Conservation (phyloP, 306 rosid genomes). For the Inga oerstediana region DNA sequence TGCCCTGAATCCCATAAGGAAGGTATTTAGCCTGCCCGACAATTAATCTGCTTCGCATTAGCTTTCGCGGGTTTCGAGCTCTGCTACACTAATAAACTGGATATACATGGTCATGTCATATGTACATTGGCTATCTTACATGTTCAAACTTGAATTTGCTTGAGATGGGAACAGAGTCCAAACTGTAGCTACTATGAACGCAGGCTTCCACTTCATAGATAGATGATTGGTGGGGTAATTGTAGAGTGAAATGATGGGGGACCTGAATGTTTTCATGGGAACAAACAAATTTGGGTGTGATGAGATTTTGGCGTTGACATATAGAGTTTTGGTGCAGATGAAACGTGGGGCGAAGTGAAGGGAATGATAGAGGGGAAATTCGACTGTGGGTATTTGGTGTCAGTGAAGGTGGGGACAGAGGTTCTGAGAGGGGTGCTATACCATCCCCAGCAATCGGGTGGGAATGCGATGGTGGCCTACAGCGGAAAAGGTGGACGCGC, state of each 20-base stretch:
- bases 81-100: background rate
- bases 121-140: background rate
- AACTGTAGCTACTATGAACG: background rate
- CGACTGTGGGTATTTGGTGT: constrained; percentile 83
- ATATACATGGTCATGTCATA: background rate
- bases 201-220: background rate
- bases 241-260: background rate
- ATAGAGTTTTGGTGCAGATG: background rate
- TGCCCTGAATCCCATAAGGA: constrained; percentile 41
- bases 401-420: constrained; percentile 86
- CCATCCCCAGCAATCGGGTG: constrained; percentile 60
- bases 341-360: constrained; percentile 37
- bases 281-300: background rate
- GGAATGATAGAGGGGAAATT: constrained; percentile 91
- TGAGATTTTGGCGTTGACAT: background rate
- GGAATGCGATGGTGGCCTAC: constrained; percentile 58
- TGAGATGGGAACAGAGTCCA: background rate
- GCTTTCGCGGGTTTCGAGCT: background rate
- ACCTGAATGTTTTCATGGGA: background rate
- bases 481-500: constrained; percentile 30
- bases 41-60: background rate
- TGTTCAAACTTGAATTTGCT: background rate
- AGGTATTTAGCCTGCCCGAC: constrained; percentile 42
- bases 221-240: background rate
- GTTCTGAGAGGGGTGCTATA: constrained; percentile 77